Percentiles rank a stretch among this genome's conserved stretches.
phyloP scores from a whole-genome alignment of 2,329 filamentous ascomycete species.

The Biscogniauxia mediterranea region DNA sequence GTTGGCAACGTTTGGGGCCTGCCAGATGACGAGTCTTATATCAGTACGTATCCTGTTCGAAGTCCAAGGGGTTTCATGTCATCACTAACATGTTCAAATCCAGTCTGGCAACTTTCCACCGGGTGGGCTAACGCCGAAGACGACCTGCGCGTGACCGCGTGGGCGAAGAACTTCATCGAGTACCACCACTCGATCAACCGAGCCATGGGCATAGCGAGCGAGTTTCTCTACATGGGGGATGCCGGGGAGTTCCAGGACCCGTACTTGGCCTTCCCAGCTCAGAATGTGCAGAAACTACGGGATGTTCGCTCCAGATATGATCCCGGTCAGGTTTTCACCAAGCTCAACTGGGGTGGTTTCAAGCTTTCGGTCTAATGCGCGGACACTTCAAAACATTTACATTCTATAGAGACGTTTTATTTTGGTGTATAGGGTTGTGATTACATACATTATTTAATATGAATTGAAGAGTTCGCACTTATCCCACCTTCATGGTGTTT shows the following conservation, averaged over 20 bases:
- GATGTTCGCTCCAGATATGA: conserved; percentile 33
- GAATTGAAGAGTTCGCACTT: too few species aligned
- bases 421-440: too few species aligned
- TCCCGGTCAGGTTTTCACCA: conserved; percentile 30
- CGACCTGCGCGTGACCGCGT: conserved; percentile 36
- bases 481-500: too few species aligned
- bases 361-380: conserved; percentile 11
- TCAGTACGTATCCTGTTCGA: conserved; percentile 27
- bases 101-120: conserved; percentile 40
- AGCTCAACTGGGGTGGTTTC: conserved; percentile 38
- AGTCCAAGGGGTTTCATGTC: neutral
- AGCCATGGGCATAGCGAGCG: conserved; percentile 23
- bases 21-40: conserved; percentile 27
- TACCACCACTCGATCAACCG: conserved; percentile 33
- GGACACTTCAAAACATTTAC: neutral
- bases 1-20: conserved; percentile 40
- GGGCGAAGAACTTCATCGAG: conserved; percentile 30
- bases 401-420: too few species aligned
- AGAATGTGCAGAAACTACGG: conserved; percentile 35
- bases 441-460: too few species aligned
- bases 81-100: neutral
- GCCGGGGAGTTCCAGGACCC: conserved; percentile 38
- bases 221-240: conserved; percentile 39
- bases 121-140: conserved; percentile 36
- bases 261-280: conserved; percentile 30